Evolutionary conservation across 768 basidiomycete genomes (phyloP).

Genomic region (Cantharellus anzutake): DNA sequence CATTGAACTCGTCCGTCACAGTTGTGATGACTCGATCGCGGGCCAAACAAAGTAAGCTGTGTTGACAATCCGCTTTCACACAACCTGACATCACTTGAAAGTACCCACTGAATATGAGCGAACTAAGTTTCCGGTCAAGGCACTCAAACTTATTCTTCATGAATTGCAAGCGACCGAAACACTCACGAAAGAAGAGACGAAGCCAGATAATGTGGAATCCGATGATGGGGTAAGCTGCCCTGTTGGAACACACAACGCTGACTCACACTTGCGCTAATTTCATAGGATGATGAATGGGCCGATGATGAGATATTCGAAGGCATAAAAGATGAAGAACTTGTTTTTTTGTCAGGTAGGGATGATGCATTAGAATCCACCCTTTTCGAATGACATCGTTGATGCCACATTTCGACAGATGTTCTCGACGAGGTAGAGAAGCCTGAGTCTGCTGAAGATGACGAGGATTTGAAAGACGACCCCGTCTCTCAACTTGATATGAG

Average conservation of each 20-base stretch:
- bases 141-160: slow-evolving; percentile 69
- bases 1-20: slow-evolving; percentile 17
- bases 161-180: slow-evolving; percentile 73
- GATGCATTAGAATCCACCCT: not conserved
- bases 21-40: slow-evolving; percentile 94
- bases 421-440: slow-evolving; percentile 48
- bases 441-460: slow-evolving; percentile 54
- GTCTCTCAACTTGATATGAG: slow-evolving; percentile 72
- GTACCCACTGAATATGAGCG: slow-evolving; percentile 74
- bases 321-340: slow-evolving; percentile 56
- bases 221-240: slow-evolving; percentile 30
- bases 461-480: slow-evolving; percentile 74
- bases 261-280: not conserved
- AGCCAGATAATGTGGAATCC: slow-evolving; percentile 36
- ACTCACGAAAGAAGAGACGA: slow-evolving; percentile 37
- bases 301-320: slow-evolving; percentile 58
- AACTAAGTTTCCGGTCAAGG: slow-evolving; percentile 81
- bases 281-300: slow-evolving; percentile 79
- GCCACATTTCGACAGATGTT: slow-evolving; percentile 2
- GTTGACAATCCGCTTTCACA: not conserved
- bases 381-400: not conserved
- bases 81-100: slow-evolving; percentile 15
- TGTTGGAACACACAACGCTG: too few species aligned
- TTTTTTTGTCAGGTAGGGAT: slow-evolving; percentile 49
- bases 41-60: slow-evolving; percentile 58